Base-by-base conservation (phyloP, 176 grass and related monocot species). In the Echinochloa phyllopogon region DNA sequence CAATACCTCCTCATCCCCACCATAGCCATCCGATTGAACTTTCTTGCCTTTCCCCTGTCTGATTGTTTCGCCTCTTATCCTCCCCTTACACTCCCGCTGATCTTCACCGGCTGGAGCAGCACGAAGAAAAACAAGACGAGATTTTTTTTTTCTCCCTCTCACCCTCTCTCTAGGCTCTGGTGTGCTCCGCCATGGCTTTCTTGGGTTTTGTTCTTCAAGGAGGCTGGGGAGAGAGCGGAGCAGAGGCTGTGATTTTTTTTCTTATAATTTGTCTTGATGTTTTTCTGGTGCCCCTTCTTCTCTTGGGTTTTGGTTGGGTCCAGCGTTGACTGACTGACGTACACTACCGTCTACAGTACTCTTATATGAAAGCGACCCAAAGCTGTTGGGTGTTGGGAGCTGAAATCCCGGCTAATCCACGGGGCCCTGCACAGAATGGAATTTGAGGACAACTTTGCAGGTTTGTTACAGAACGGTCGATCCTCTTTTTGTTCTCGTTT, bases 321-420 rank as follows among this genome's bases (percentile, higher is more conserved):
- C 57, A 66, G 81, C 48, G 81, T 89, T 89, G 87, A 89, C 87
- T 68, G 40, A 84, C 81, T 84, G 81, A 84, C 87, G 75, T 74
- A 59, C 61, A 42, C 7, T 29, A 49, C 13, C 61, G 11, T 4
- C 44, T n/a, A n/a, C n/a, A n/a, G n/a, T 4, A 10, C 45, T 79
- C 23, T 1, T 14, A 11, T 10, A 4, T 24, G 55, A 51, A 45
- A 40, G 45, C 21, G 86, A 88, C 52, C 61, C 49, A 76, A 80
- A 51, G 9, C 70, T 20, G 21, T 4, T 76, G 74, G 52, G 27
- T 27, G 56, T 6, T 76, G 74, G 52, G 27, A 49, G 65, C 53
- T 63, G 70, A 84, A 62, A 77, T 68, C 47, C 62, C 41, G 50
- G 42, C 6, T 11, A 10, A 67, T 36, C 62, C 2, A 36, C 36